These are phyloP conservation scores for Neolentinus lepideus DNA, from an alignment of 1,284 basidiomycete species.

Conservation along the genomic window DNA sequence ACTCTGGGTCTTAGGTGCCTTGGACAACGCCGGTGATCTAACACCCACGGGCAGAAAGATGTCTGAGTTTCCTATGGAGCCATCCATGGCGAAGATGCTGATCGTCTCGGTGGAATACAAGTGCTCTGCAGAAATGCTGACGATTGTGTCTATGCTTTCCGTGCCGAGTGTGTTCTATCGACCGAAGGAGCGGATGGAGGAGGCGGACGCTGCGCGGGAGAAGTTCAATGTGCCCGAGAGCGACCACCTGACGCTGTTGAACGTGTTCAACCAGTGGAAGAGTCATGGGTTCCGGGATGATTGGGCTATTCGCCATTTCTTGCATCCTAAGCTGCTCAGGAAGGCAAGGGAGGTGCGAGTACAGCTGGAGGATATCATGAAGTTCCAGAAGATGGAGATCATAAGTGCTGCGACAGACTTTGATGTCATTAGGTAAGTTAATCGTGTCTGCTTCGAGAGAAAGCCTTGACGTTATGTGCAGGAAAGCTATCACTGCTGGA, in stretches of 20 bases:
- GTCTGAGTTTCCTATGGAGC: conserved; percentile 99
- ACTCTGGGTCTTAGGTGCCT: conserved; percentile 89
- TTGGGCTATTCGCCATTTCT: conserved; percentile 92
- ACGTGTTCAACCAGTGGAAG: conserved; percentile 99
- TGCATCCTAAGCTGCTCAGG: conserved; percentile 92
- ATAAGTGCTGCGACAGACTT: conserved; percentile 93
- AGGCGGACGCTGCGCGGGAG: conserved; percentile 93
- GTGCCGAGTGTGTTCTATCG: conserved; percentile 97
- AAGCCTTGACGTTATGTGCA: conserved; percentile 20
- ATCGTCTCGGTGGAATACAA: conserved; percentile 97
- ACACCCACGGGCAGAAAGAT: conserved; percentile 96
- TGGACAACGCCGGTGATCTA: conserved; percentile 94
- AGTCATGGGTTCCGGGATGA: conserved; percentile 90
- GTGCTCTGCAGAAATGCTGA: conserved; percentile 96
- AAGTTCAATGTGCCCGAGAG: conserved; percentile 99
- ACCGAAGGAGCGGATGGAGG: conserved; percentile 92
- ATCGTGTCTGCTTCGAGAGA: neutral
- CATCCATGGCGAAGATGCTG: conserved; percentile 94
- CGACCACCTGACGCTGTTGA: conserved; percentile 92
- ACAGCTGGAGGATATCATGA: conserved; percentile 98
- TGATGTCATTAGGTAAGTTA: conserved; percentile 75
- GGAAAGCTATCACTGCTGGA: conserved; percentile 96
- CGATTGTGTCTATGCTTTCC: conserved; percentile 95
- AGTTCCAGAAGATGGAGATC: conserved; percentile 91
- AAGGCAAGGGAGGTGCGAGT: conserved; percentile 96